Base-by-base conservation (phyloP, 495 filamentous ascomycete genomes). In the Aspergillus wentii region DNA sequence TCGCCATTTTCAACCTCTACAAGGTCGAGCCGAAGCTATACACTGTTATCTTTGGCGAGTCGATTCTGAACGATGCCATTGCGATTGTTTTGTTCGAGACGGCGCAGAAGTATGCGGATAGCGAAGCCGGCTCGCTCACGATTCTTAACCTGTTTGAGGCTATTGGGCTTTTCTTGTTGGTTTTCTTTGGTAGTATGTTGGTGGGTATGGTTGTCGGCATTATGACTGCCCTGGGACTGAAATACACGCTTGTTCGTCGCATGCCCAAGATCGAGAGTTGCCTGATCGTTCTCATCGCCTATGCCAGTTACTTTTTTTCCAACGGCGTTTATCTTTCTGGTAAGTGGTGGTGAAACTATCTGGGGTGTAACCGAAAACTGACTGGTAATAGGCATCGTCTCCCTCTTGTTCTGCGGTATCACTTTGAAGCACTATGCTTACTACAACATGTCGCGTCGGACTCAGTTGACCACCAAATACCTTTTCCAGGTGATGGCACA, bases 11-110 rank as follows among this genome's bases (percentile, higher is more conserved):
- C 79, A 98, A 95, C 56, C 83, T 94, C 1, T 97, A 96, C 72
- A 95, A 96, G 63, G 92, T 98, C 35, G 92, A 98, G 58, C 92
- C 92, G 8, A 96, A 96, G 63, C 76, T 98, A 4, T 98, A 98
- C 59, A 98, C 92, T 5, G 75, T 97, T 48, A 97, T 98, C 41
- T 98, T 98, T 58, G 92, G 92, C 50, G 92, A 98, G 62, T 94
- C 90, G 21, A 97, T 98, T 35, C 66, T 98, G 33, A 98, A 98
- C 57, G 92, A 98, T 71, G 92, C 92, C 13, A 87, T 98, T 48
- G 92, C 92, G 28, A 98, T 98, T 56, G 92, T 98, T 43, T 77
- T 98, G 49, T 98, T 97, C 63, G 94, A 98, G 66, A 96, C 92
- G 0, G 94, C 92, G 10, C 88, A 95, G 59, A 81, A 83, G 52